phyloP scores from a whole-genome alignment of 306 rosid species.

The Trifolium fragiferum region DNA sequence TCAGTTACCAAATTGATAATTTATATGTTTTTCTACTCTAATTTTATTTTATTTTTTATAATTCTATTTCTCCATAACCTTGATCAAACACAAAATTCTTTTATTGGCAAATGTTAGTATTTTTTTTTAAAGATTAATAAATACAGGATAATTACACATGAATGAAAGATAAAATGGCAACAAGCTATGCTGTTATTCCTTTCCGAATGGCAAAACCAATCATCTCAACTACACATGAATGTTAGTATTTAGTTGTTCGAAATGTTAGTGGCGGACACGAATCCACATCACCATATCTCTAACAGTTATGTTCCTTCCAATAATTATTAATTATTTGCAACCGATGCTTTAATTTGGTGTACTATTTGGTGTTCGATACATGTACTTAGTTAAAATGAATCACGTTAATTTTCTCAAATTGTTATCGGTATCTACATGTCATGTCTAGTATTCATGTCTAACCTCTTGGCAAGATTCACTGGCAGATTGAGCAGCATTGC shows the following conservation, averaged over 20 bases:
- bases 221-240: background rate
- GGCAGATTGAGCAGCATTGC: slow-evolving; percentile 53
- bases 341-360: background rate
- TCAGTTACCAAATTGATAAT: background rate
- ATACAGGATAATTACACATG: too few relatives aligned
- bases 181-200: too few relatives aligned
- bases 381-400: background rate
- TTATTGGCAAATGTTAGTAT: background rate
- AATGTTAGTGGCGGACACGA: background rate
- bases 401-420: background rate
- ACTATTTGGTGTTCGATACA: background rate
- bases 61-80: background rate
- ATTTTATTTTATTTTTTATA: background rate
- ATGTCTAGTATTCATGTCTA: background rate
- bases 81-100: background rate
- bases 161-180: too few relatives aligned
- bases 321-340: background rate
- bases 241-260: background rate
- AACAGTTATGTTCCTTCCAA: background rate
- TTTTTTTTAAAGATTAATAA: too few relatives aligned
- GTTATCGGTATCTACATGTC: background rate
- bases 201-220: too few relatives aligned
- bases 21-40: background rate
- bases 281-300: background rate
- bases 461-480: slow-evolving; percentile 54